phyloP scores from a whole-genome alignment of 225 moss, liverwort and hornwort genomes.

The Thuidium tamariscinum region DNA sequence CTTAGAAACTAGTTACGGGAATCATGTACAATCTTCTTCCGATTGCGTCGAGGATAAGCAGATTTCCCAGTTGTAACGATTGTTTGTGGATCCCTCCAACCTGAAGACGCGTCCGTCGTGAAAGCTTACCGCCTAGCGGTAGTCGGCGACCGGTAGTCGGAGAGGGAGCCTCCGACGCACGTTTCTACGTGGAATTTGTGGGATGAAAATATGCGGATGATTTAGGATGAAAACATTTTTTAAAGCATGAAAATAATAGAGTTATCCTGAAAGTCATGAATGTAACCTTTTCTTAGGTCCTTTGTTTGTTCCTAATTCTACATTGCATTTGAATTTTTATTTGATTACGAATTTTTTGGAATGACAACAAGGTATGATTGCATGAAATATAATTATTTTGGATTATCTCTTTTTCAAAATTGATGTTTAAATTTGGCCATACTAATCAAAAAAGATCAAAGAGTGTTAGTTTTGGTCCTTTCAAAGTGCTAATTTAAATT shows the following conservation, averaged over 20 bases:
- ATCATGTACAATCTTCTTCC: background rate
- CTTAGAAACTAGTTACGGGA: background rate
- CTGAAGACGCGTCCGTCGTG: background rate
- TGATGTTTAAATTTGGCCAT: accelerated
- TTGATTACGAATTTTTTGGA: accelerated
- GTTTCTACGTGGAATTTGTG: background rate
- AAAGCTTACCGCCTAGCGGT: background rate
- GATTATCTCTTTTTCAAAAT: background rate
- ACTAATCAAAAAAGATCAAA: accelerated
- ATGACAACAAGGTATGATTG: background rate
- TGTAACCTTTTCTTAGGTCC: background rate
- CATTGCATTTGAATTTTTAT: background rate
- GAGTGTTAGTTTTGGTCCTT: accelerated
- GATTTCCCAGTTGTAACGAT: background rate
- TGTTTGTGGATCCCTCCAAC: background rate
- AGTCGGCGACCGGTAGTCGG: background rate
- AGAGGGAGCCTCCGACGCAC: background rate
- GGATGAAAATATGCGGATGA: background rate
- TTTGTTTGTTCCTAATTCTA: background rate
- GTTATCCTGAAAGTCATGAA: background rate
- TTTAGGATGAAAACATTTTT: background rate
- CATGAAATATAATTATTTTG: background rate
- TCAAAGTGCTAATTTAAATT: background rate
- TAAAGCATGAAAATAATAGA: background rate
- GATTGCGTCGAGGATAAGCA: background rate